These are phyloP conservation scores for Botrytis fabae DNA, from an alignment of 2,329 filamentous ascomycete species.

Conservation along the genomic window DNA sequence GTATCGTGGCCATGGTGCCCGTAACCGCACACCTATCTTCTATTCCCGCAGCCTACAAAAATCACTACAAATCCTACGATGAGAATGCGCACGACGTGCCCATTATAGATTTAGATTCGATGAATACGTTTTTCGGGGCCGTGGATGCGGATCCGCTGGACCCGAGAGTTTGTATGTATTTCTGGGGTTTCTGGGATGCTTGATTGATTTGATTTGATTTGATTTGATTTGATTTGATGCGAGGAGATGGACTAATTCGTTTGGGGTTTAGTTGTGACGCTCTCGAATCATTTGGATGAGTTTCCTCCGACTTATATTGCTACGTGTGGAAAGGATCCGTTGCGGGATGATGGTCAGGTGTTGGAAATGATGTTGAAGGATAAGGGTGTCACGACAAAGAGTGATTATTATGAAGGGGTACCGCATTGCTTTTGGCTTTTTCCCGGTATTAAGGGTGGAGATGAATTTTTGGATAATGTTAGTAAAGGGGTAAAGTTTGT, in stretches of 20 bases:
- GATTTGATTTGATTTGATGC: background rate
- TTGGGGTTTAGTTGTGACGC: background rate
- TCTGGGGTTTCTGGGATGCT: background rate
- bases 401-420: constrained; percentile 37
- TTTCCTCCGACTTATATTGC: constrained; percentile 14
- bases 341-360: constrained; percentile 30
- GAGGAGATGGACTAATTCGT: no score
- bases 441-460: background rate
- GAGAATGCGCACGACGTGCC: constrained; percentile 31
- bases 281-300: background rate
- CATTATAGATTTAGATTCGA: constrained; percentile 28
- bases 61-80: constrained; percentile 29
- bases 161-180: constrained; percentile 18
- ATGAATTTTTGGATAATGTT: constrained; percentile 8
- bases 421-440: constrained; percentile 40
- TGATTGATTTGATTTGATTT: background rate
- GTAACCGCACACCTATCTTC: constrained; percentile 32
- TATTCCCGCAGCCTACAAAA: constrained; percentile 27
- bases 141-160: constrained; percentile 26
- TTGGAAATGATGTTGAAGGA: constrained; percentile 37
- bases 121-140: constrained; percentile 32
- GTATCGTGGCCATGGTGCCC: constrained; percentile 33
- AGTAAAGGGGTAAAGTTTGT: constrained; percentile 14
- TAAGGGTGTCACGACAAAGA: constrained; percentile 34
- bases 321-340: constrained; percentile 12